These are phyloP conservation scores for Sequoiadendron giganteum DNA, from an alignment of 75 land plant genomes.

Conservation along the genomic window DNA sequence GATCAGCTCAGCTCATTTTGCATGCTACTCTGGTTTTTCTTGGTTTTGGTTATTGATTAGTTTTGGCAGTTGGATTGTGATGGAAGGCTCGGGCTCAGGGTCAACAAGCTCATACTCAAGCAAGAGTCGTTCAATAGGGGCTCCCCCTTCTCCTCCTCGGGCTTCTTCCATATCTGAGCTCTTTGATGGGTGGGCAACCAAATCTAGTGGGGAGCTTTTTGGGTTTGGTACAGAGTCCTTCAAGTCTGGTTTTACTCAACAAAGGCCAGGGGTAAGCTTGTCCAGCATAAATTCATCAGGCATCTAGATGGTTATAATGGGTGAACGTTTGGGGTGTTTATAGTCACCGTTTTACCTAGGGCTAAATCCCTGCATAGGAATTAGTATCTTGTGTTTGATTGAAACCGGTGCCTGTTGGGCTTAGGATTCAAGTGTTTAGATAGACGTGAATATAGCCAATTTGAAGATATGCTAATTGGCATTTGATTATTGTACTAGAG, in stretches of 20 bases:
- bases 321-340: neutral
- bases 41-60: neutral
- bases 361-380: neutral
- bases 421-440: neutral
- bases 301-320: neutral
- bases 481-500: neutral
- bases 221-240: neutral
- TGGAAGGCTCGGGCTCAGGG: constrained; percentile 9
- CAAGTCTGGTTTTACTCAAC: neutral
- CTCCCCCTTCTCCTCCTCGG: neutral
- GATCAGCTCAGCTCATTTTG: neutral
- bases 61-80: neutral
- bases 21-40: neutral
- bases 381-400: neutral
- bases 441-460: neutral
- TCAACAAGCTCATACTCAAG: neutral
- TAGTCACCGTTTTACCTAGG: neutral
- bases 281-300: neutral
- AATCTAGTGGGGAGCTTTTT: neutral
- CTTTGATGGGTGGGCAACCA: neutral
- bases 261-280: neutral
- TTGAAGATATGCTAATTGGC: neutral
- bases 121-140: neutral
- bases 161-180: neutral
- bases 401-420: neutral